These are phyloP conservation scores for Rhodomyrtus tomentosa DNA, from an alignment of 345 rosid species.

Conservation along the genomic window DNA sequence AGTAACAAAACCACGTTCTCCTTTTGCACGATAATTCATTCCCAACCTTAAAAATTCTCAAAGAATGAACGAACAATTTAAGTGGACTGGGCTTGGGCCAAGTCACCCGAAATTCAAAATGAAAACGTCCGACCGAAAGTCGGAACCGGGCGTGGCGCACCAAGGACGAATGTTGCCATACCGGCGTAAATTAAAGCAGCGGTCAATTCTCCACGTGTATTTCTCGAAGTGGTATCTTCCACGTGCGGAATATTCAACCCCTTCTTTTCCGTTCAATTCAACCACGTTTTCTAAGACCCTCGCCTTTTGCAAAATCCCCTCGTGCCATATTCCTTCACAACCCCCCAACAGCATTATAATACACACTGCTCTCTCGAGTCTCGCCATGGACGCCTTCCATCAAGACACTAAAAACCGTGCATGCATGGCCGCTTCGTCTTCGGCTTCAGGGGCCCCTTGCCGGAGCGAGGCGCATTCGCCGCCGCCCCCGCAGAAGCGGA, in stretches of 20 bases:
- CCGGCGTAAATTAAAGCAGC: neutral
- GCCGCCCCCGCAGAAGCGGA: slow-evolving; percentile 10
- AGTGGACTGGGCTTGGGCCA: neutral
- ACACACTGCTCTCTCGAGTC: neutral
- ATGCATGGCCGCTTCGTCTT: neutral
- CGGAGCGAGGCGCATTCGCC: neutral
- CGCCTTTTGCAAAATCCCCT: neutral
- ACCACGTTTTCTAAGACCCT: neutral
- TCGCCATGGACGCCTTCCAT: neutral
- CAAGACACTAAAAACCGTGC: neutral
- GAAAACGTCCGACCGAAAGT: neutral
- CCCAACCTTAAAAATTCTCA: neutral
- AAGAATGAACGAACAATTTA: neutral
- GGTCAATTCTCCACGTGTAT: neutral
- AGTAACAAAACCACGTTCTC: neutral
- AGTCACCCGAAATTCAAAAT: neutral
- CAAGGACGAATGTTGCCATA: neutral
- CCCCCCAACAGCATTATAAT: neutral
- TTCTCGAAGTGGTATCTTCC: neutral
- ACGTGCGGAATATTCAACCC: neutral
- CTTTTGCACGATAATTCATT: neutral
- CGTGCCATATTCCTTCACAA: neutral
- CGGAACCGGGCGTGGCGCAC: neutral
- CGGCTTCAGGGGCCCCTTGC: neutral
- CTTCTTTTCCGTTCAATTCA: neutral